phyloP scores from a whole-genome alignment of 345 rosid genomes.

The Hirschfeldia incana region DNA sequence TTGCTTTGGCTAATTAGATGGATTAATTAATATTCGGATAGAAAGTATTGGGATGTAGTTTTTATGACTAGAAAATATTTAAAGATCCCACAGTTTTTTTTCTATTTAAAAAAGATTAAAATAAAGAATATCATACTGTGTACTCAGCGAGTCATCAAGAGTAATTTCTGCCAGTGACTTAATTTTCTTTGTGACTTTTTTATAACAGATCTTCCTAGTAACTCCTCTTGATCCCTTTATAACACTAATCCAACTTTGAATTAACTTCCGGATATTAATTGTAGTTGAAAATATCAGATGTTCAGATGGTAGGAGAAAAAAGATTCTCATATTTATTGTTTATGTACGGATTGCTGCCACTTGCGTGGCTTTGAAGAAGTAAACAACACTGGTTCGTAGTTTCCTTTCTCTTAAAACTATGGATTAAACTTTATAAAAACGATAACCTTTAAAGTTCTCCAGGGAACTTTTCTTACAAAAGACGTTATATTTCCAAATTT shows the following conservation, averaged over 20 bases:
- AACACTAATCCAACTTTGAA: neutral
- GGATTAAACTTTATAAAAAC: constrained; percentile 7
- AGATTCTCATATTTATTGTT: constrained; percentile 25
- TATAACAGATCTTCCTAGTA: neutral
- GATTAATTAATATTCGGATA: too few relatives aligned
- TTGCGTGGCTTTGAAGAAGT: constrained; percentile 30
- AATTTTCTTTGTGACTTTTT: too few relatives aligned
- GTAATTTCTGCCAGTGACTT: neutral
- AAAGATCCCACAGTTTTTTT: too few relatives aligned
- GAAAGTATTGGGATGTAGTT: too few relatives aligned
- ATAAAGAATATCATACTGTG: neutral
- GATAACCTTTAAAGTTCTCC: constrained; percentile 19
- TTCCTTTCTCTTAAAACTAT: constrained; percentile 15
- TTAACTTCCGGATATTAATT: neutral
- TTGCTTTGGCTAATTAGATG: too few relatives aligned
- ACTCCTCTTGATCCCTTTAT: neutral
- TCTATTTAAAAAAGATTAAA: too few relatives aligned
- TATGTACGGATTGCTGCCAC: constrained; percentile 30
- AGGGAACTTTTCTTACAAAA: constrained; percentile 31
- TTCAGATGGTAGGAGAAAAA: constrained; percentile 13
- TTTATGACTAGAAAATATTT: too few relatives aligned
- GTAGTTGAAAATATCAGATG: neutral
- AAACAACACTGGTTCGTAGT: constrained; percentile 4
- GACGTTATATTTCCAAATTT: constrained; percentile 22
- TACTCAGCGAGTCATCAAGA: neutral